phyloP scores from a whole-genome alignment of 148 eudicot species.

The Silene latifolia region DNA sequence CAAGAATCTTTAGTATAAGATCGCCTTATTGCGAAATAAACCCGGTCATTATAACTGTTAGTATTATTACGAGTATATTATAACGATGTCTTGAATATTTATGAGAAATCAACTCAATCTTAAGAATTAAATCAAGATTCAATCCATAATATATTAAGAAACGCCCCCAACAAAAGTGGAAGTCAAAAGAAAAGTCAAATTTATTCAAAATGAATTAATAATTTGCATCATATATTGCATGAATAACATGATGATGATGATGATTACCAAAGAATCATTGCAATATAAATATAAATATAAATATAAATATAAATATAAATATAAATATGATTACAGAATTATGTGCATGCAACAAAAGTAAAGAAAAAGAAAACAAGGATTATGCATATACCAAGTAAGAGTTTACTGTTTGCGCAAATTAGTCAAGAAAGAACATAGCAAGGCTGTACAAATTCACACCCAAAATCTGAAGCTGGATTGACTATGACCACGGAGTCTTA shows the following conservation, averaged over 20 bases:
- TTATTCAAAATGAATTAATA: too few species aligned
- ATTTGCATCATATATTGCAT: background rate
- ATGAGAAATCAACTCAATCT: too few species aligned
- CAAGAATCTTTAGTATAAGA: too few species aligned
- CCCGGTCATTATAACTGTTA: too few species aligned
- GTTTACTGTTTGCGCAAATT: too few species aligned
- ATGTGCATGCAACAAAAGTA: slow-evolving; percentile 10
- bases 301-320: too few species aligned
- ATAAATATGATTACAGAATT: background rate
- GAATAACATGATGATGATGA: background rate
- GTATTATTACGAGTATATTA: too few species aligned
- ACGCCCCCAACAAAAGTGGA: background rate
- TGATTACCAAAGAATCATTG: background rate
- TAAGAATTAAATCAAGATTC: background rate
- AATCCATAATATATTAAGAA: slow-evolving; percentile 10
- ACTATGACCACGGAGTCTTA: background rate
- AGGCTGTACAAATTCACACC: too few species aligned
- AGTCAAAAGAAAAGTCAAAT: background rate
- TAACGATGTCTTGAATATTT: too few species aligned
- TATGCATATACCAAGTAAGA: slow-evolving; percentile 19
- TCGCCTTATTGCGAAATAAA: too few species aligned
- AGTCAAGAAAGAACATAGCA: too few species aligned
- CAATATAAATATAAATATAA: background rate
- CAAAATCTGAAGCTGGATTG: background rate
- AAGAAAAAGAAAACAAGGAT: background rate